phyloP scores from a whole-genome alignment of 768 basidiomycete genomes.

The Boletus reticuloceps region DNA sequence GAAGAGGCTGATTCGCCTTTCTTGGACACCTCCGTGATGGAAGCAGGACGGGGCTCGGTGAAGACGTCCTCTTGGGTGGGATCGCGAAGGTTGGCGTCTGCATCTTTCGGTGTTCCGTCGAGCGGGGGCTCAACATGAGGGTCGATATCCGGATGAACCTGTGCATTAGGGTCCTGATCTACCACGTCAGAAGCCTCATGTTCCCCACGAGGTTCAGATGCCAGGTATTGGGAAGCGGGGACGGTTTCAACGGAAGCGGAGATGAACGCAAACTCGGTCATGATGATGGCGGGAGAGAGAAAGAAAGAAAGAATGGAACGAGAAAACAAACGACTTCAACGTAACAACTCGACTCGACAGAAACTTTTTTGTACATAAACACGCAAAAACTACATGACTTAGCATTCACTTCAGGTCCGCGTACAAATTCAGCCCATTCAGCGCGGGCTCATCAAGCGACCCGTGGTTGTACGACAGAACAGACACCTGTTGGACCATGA shows the following conservation, averaged over 20 bases:
- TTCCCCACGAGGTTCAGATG: slow-evolving; percentile 31
- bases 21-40: slow-evolving; percentile 23
- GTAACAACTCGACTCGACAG: slow-evolving; percentile 6
- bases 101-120: slow-evolving; percentile 16
- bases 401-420: slow-evolving; percentile 38
- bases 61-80: slow-evolving; percentile 24
- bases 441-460: slow-evolving; percentile 70
- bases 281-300: slow-evolving; percentile 16
- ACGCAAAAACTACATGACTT: slow-evolving; percentile 12
- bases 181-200: slow-evolving; percentile 39
- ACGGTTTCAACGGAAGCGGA: slow-evolving; percentile 22
- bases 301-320: slow-evolving; percentile 1
- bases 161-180: slow-evolving; percentile 26
- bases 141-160: slow-evolving; percentile 13
- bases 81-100: slow-evolving; percentile 17
- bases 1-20: slow-evolving; percentile 22
- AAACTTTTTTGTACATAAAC: slow-evolving; percentile 16
- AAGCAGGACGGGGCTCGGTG: slow-evolving; percentile 13
- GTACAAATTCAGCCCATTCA: slow-evolving; percentile 72
- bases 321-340: slow-evolving; percentile 13
- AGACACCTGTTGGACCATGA: slow-evolving; percentile 51
- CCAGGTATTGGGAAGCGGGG: slow-evolving; percentile 16
- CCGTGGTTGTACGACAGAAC: slow-evolving; percentile 84
- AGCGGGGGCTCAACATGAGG: slow-evolving; percentile 12
- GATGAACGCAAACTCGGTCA: slow-evolving; percentile 36